A percentile compares a stretch with the other conserved stretches of the same genome.
phyloP scores from a whole-genome alignment of 371 early-diverging fungal species.

The Mucor circinelloides region DNA sequence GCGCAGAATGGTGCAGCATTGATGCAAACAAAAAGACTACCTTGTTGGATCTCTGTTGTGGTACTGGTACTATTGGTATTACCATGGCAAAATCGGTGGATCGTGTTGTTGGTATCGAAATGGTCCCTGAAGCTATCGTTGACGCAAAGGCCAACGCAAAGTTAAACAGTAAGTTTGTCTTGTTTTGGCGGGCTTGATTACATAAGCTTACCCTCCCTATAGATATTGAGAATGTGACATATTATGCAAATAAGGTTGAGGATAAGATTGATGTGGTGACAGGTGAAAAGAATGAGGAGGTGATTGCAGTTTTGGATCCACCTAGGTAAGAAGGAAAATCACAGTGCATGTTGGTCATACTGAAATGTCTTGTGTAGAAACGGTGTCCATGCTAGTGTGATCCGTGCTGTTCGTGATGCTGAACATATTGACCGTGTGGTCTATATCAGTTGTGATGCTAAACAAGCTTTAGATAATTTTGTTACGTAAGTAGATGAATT shows the following conservation, averaged over 20 bases:
- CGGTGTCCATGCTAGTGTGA: constrained; percentile 70
- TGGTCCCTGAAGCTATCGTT: constrained; percentile 63
- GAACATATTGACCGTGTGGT: constrained; percentile 61
- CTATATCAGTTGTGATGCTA: constrained; percentile 78
- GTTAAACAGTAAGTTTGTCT: constrained; percentile 48
- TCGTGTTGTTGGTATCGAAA: constrained; percentile 74
- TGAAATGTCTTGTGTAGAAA: constrained; percentile 24
- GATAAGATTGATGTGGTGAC: constrained; percentile 57
- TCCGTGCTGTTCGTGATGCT: constrained; percentile 66
- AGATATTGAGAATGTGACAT: constrained; percentile 60
- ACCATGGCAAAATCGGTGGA: constrained; percentile 66
- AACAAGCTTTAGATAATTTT: constrained; percentile 68
- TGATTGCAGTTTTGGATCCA: constrained; percentile 78
- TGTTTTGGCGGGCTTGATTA: background rate
- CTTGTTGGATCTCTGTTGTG: constrained; percentile 80
- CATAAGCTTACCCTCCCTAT: background rate
- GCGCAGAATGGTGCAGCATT: constrained; percentile 38
- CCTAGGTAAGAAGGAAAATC: constrained; percentile 53
- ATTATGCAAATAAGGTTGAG: constrained; percentile 69
- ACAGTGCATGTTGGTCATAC: background rate
- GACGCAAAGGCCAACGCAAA: constrained; percentile 73
- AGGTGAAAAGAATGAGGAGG: constrained; percentile 36
- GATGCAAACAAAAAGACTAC: constrained; percentile 30
- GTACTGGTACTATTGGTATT: constrained; percentile 84
- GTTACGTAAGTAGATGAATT: constrained; percentile 52